These are phyloP conservation scores for Penicillium silybi DNA, from an alignment of 495 filamentous ascomycete genomes.

Conservation along the genomic window DNA sequence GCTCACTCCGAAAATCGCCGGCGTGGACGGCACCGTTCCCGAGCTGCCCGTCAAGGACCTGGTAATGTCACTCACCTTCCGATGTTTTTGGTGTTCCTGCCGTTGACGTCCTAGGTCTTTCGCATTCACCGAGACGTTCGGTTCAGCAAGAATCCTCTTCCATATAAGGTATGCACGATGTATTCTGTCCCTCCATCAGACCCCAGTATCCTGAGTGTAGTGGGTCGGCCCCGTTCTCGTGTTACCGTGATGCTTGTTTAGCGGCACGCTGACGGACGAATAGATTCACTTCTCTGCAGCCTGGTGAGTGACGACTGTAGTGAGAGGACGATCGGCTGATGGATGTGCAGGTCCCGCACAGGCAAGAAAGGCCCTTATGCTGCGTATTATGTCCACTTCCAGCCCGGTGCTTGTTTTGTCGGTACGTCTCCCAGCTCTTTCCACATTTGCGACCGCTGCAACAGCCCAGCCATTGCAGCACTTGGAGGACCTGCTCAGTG, in stretches of 20 bases:
- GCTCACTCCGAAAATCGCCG: constrained; percentile 64
- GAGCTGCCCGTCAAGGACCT: constrained; percentile 80
- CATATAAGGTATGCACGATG: constrained; percentile 66
- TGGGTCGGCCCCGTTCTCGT: constrained; percentile 8
- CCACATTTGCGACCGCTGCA: background rate
- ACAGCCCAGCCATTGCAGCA: background rate
- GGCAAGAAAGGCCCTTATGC: constrained; percentile 84
- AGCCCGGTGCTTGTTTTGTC: constrained; percentile 57
- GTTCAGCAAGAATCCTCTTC: constrained; percentile 74
- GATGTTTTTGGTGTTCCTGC: background rate
- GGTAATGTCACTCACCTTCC: constrained; percentile 23
- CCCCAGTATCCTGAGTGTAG: background rate
- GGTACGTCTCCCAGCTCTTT: constrained; percentile 44
- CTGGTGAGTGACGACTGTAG: constrained; percentile 49
- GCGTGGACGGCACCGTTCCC: constrained; percentile 72
- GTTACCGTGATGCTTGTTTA: constrained; percentile 19
- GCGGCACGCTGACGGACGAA: constrained; percentile 25
- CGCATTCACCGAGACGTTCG: constrained; percentile 81
- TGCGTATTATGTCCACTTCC: constrained; percentile 71
- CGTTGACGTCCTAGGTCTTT: constrained; percentile 51
- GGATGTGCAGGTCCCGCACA: constrained; percentile 59
- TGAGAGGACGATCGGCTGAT: constrained; percentile 22
- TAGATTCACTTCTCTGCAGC: constrained; percentile 77
- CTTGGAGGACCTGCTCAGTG: background rate
- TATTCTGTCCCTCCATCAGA: background rate